Base-by-base conservation (phyloP, 164 flowering plant genomes). In the Berberis vulgaris region DNA sequence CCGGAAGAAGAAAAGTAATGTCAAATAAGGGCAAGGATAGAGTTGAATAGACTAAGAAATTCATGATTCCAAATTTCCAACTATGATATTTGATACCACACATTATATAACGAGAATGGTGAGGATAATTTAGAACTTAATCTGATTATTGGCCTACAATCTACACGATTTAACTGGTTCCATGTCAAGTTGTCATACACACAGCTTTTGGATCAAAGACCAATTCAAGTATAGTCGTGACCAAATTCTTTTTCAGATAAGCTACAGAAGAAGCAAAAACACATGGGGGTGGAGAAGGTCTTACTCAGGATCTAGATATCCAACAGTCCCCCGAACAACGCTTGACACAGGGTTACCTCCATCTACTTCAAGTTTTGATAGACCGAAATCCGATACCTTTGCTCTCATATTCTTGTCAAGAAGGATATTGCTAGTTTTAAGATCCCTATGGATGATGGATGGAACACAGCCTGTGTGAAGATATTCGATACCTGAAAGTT, bases 231-330 rank as follows among this genome's bases (percentile, higher is more conserved):
- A 38, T 11, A 39, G 43, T 57, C 7, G 3, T 57, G 9, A 57
- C 11, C 10, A 52, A 6, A 44, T 49, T 11, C 39, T 12, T 40
- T 52, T 42, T 49, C 39, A 52, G 11, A 26, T 40, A 49, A 40
- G 43, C 26, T 49, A 43, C 0, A 26, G 26, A 26, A 26, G 26
- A 49, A 49, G 2, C 47, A 13, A 50, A 69, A 54, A 56, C 4
- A 43, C 4, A 54, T 4, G 26, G 54, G 38, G 45, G 38, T 59
- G 56, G 41, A 61, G 7, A 66, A 56, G 57, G 65, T 65, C 89
- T 81, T 88, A 95, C 99, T 95, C 99, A 2, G 99, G 99, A 74
- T 95, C 99, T 50, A 95, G 68, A 80, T 95, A 95, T 39, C 99
- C 99, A n/a, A 95, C 91, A 39, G 99, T 95, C 52, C 99, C 97